Evolutionary conservation across 805 yeast species (phyloP).

Genomic region (Monosporozyma aquatica): DNA sequence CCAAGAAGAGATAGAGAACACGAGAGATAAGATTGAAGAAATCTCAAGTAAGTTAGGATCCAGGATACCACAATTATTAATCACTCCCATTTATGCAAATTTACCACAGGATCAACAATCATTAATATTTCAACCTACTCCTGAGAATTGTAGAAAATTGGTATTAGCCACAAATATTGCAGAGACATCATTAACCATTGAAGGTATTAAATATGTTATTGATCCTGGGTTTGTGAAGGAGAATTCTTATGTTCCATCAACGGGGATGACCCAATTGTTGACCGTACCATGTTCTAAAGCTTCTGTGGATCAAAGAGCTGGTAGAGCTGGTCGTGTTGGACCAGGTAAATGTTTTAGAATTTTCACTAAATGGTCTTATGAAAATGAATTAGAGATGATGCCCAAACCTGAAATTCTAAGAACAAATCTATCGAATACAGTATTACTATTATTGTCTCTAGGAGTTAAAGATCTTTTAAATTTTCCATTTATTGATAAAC

Average conservation of each 20-base stretch:
- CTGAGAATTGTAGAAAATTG: slow-evolving; percentile 67
- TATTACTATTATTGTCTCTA: slow-evolving; percentile 65
- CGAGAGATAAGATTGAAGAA: slow-evolving; percentile 64
- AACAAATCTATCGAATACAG: slow-evolving; percentile 68
- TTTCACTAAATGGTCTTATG: slow-evolving; percentile 63
- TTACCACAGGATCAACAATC: slow-evolving; percentile 78
- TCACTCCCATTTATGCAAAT: slow-evolving; percentile 87
- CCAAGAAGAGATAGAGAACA: slow-evolving; percentile 87
- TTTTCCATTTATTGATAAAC: slow-evolving; percentile 89
- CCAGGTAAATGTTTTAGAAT: slow-evolving; percentile 92
- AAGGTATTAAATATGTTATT: slow-evolving; percentile 89
- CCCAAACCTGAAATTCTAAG: slow-evolving; percentile 91
- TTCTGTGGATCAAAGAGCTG: slow-evolving; percentile 93
- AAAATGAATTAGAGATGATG: slow-evolving; percentile 64
- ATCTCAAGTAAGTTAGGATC: slow-evolving; percentile 54
- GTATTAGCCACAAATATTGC: slow-evolving; percentile 95
- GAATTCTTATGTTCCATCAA: slow-evolving; percentile 75
- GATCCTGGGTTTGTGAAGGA: slow-evolving; percentile 95
- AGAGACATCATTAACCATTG: slow-evolving; percentile 91
- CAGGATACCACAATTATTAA: slow-evolving; percentile 49
- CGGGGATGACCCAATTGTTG: slow-evolving; percentile 80
- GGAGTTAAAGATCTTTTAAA: slow-evolving; percentile 75
- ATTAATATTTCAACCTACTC: slow-evolving; percentile 80
- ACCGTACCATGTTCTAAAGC: slow-evolving; percentile 90
- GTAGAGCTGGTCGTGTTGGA: slow-evolving; percentile 96